phyloP scores from a whole-genome alignment of 805 yeast species.

The Kodamaea neixiangensis region DNA sequence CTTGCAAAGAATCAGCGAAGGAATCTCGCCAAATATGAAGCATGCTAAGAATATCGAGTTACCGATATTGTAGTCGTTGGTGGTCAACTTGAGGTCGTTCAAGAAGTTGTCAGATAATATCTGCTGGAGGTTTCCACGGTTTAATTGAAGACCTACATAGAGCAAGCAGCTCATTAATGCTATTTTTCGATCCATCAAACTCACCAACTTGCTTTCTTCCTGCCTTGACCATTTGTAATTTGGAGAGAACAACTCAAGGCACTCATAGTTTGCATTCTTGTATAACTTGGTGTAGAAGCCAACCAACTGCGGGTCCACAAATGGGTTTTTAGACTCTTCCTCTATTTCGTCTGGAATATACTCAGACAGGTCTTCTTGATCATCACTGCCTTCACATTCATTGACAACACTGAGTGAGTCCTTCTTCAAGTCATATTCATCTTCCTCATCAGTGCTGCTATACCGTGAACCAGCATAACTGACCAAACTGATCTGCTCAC shows the following conservation, averaged over 20 bases:
- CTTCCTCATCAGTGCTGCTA: slow-evolving; percentile 5
- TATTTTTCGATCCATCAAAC: slow-evolving; percentile 24
- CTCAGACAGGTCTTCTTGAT: background rate
- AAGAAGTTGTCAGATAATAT: slow-evolving; percentile 26
- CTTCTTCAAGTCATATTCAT: background rate
- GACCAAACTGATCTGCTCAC: background rate
- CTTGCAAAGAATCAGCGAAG: slow-evolving; percentile 27
- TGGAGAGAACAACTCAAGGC: slow-evolving; percentile 58
- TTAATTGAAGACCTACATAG: slow-evolving; percentile 25
- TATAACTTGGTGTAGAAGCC: slow-evolving; percentile 47
- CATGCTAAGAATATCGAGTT: slow-evolving; percentile 24
- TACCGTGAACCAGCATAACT: background rate
- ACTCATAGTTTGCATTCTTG: slow-evolving; percentile 53
- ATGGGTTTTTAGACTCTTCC: slow-evolving; percentile 6
- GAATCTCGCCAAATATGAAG: slow-evolving; percentile 27
- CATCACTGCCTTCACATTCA: background rate
- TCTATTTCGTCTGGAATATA: slow-evolving; percentile 1
- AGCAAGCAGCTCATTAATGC: slow-evolving; percentile 24
- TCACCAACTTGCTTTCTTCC: slow-evolving; percentile 21
- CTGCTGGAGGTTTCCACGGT: slow-evolving; percentile 26
- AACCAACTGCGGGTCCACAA: slow-evolving; percentile 5
- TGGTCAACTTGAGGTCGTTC: slow-evolving; percentile 21
- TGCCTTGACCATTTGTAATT: slow-evolving; percentile 36
- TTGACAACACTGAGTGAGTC: background rate
- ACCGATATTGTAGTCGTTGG: slow-evolving; percentile 27